A percentile compares a stretch with the other conserved stretches of the same genome.
Conservation (phyloP, 2,329 filamentous ascomycete genomes). For the Calonectria crousiana region DNA sequence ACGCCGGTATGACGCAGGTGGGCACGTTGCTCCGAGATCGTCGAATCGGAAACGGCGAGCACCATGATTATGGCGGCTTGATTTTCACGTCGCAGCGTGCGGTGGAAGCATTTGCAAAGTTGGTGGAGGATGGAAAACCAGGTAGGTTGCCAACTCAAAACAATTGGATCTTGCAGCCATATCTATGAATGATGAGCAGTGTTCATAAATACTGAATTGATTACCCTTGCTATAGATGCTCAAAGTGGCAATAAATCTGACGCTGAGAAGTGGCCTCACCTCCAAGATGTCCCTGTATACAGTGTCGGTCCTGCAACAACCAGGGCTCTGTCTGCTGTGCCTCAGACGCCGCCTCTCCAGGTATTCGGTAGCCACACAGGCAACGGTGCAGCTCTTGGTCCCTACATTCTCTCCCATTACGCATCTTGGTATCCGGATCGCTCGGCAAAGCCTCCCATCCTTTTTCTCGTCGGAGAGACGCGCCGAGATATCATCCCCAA, state of each 20-base stretch:
- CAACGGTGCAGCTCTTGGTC: slow-evolving; percentile 83
- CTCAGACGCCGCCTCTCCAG: slow-evolving; percentile 63
- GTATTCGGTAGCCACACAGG: slow-evolving; percentile 87
- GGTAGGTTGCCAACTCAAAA: slow-evolving; percentile 23
- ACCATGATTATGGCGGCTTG: slow-evolving; percentile 75
- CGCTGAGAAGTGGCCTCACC: slow-evolving; percentile 60
- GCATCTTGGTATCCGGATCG: slow-evolving; percentile 61
- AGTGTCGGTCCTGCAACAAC: slow-evolving; percentile 86
- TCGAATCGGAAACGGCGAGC: slow-evolving; percentile 53
- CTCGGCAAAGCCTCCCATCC: slow-evolving; percentile 69
- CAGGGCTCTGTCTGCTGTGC: slow-evolving; percentile 73
- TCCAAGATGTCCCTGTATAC: slow-evolving; percentile 74
- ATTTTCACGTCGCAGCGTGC: slow-evolving; percentile 88
- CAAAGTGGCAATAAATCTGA: slow-evolving; percentile 2
- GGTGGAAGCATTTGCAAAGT: slow-evolving; percentile 79
- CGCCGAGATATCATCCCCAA: slow-evolving; percentile 90
- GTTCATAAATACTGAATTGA: slow-evolving; percentile 8
- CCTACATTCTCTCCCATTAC: slow-evolving; percentile 85
- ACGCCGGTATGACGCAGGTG: slow-evolving; percentile 68
- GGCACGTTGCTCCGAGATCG: slow-evolving; percentile 60
- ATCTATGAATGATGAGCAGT: background rate
- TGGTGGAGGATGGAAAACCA: slow-evolving; percentile 68
- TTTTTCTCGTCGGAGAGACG: slow-evolving; percentile 93
- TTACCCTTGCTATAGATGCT: slow-evolving; percentile 25
- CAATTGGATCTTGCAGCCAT: background rate